Percentiles rank a stretch among this genome's conserved stretches.
Conservation (phyloP, 768 basidiomycete genomes). For the Auriculariales sp. region DNA sequence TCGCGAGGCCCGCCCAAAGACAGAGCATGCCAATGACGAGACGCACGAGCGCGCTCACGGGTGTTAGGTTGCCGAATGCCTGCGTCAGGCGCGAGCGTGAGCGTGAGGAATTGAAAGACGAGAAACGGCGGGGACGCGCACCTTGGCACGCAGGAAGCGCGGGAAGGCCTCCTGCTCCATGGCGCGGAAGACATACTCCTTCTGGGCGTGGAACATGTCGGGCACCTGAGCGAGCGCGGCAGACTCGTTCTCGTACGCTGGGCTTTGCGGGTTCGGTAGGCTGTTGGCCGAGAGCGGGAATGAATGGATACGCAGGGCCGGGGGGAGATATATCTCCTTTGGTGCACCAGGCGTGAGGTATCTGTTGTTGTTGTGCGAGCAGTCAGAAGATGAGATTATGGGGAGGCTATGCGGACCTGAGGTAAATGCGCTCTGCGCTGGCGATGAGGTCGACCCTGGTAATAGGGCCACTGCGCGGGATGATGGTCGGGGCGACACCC, state of each 20-base stretch:
- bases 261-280: conserved; percentile 47
- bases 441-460: conserved; percentile 79
- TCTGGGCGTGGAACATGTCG: conserved; percentile 94
- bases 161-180: conserved; percentile 95
- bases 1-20: conserved; percentile 90
- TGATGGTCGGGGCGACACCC: conserved; percentile 66
- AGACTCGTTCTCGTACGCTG: conserved; percentile 36
- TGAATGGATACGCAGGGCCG: conserved; percentile 75
- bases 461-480: conserved; percentile 83
- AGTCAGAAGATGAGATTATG: too few relatives aligned
- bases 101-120: too few relatives aligned
- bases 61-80: conserved; percentile 97
- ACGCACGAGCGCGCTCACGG: conserved; percentile 74
- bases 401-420: conserved; percentile 63
- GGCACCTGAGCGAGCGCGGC: conserved; percentile 73
- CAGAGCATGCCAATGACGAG: conserved; percentile 72
- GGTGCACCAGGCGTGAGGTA: conserved; percentile 61
- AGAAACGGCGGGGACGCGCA: too few relatives aligned
- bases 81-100: too few relatives aligned
- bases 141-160: conserved; percentile 86
- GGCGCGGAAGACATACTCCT: conserved; percentile 91
- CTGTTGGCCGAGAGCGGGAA: conserved; percentile 72
- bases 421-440: conserved; percentile 91
- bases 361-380: too few relatives aligned
- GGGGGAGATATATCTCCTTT: conserved; percentile 96